Base-by-base conservation (phyloP, 2,329 filamentous ascomycete genomes). In the Polychaeton citri region DNA sequence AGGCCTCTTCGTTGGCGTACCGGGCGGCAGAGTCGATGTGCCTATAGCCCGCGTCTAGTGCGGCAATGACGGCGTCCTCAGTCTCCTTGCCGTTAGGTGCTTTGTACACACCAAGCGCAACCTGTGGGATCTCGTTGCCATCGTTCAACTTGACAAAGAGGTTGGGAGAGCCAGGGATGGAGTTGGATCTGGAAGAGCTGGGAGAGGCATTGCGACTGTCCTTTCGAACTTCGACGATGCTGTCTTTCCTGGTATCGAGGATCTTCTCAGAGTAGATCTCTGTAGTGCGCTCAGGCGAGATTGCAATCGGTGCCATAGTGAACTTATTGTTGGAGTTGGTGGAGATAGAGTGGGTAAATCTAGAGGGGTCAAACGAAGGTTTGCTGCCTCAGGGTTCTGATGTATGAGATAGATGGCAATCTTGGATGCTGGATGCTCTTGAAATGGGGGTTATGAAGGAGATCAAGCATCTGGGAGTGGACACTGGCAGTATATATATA, bases 1-100 rank as follows among this genome's bases (percentile, higher is more conserved):
- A 71, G 52, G 83, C 79, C 43, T 67, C 59, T 55, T 85, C 81
- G 59, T 86, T 87, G 54, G 73, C 76, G 55, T 88, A 87, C 34
- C 75, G 79, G 42, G 77, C 67, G 34, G 81, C 79, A 33, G 79
- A 81, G 61, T 85, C 43, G 12, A 45, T 45, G 35, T 45, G 43
- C 13, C 43, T 28, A 38, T 45, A 45, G 18, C 43, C 43, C 30
- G 43, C 43, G 17, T 39, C 38, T 17, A 45, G 38, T 26, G 38
- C 38, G 10, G 30, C 30, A 12, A 10, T 32, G 30, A 32, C 30
- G 17, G 30, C 30, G 18, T 32, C 30, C 30, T 32, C 30, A 9
- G 30, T 32, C 30, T 32, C 30, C 18, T 32, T 16, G 4, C 30
- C 30, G 10, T 32, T 32, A 4, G 30, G 30, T 12, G 30, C 30